Evolutionary conservation across 2,329 filamentous ascomycete genomes (phyloP), one percentile per base, ranked within the genome.

Genomic region (Trichoderma sp.): DNA sequence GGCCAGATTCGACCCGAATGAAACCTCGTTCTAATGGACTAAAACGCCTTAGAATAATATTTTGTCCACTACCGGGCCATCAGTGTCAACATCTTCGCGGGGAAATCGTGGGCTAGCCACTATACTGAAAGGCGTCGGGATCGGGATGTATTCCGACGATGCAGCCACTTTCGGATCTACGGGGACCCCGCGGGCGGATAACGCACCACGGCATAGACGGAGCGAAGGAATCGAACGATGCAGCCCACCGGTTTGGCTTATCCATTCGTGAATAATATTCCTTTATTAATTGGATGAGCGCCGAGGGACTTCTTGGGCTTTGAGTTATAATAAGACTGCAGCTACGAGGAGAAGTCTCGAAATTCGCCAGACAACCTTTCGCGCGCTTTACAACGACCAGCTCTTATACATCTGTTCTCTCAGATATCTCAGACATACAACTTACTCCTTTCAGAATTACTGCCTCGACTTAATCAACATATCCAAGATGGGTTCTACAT

Each of bases 161-260:
- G 55, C 64, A 57, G 62, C 64, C 40, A 67, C 64, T 21, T 58
- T 59, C 64, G 64, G 64, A 37, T 67, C 40, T 14, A 31, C 33
- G 64, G 63, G 55, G 35, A 58, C 55, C 64, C 55, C 55, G 40
- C 55, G 29, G 55, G 64, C 64, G 64, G 64, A 59, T 67, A 37
- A 31, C 11, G 55, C 29, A 58, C 61, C 27, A 13, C 11, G 49
- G 61, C 49, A 43, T n/a, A 6, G 21, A 43, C 29, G 40, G 35
- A 43, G 10, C 29, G 33, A 47, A 40, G 24, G 31, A 65, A 47
- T 27, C 63, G 63, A 58, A 64, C 10, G 37, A 66, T 58, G 8
- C 4, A 21, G 8, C 3, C 40, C n/a, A 43, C n/a, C 29, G 37
- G 13, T n/a, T 56, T 24, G 64, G 63, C 63, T 66, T 66, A 66